These are phyloP conservation scores for Nothophytophthora sp. DNA, from an alignment of 352 stramenopile species.

Conservation along the genomic window DNA sequence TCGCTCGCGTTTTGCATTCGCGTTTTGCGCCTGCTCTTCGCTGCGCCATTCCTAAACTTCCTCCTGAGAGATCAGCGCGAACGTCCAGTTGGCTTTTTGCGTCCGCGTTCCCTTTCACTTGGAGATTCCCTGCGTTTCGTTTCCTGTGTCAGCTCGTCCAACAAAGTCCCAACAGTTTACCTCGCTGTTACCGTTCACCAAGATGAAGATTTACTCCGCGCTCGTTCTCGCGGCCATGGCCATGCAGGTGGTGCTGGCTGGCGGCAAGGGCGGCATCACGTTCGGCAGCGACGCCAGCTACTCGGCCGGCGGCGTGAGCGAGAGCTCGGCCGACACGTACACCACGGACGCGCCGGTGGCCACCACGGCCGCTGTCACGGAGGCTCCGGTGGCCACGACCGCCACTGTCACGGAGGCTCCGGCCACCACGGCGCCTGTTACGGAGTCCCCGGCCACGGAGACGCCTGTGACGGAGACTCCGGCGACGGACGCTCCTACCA, in stretches of 20 bases:
- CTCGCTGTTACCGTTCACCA: slow-evolving; percentile 19
- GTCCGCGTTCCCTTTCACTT: slow-evolving; percentile 16
- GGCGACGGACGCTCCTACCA: too few species aligned
- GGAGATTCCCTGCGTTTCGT: slow-evolving; percentile 17
- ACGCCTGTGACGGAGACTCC: too few species aligned
- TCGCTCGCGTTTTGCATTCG: too few species aligned
- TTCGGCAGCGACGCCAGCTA: slow-evolving; percentile 24
- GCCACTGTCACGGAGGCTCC: slow-evolving; percentile 8
- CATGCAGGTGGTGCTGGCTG: slow-evolving; percentile 38
- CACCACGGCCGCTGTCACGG: neutral
- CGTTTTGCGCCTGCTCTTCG: too few species aligned
- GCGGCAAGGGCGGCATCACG: slow-evolving; percentile 26
- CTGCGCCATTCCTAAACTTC: slow-evolving; percentile 35
- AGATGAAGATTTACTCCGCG: slow-evolving; percentile 40
- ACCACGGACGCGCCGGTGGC: slow-evolving; percentile 9
- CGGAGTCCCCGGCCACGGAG: too few species aligned
- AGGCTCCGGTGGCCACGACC: neutral
- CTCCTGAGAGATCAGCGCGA: slow-evolving; percentile 21
- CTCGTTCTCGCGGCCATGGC: slow-evolving; percentile 33
- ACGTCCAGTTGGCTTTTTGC: neutral
- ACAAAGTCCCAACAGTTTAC: slow-evolving; percentile 24
- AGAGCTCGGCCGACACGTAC: slow-evolving; percentile 11
- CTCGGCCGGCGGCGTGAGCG: slow-evolving; percentile 5
- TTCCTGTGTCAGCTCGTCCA: too few species aligned
- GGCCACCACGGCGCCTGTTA: slow-evolving; percentile 5